A percentile compares a stretch with the other conserved stretches of the same genome.
Evolutionary conservation across 2,329 filamentous ascomycete genomes (phyloP).

Genomic region (Talaromyces marneffei): DNA sequence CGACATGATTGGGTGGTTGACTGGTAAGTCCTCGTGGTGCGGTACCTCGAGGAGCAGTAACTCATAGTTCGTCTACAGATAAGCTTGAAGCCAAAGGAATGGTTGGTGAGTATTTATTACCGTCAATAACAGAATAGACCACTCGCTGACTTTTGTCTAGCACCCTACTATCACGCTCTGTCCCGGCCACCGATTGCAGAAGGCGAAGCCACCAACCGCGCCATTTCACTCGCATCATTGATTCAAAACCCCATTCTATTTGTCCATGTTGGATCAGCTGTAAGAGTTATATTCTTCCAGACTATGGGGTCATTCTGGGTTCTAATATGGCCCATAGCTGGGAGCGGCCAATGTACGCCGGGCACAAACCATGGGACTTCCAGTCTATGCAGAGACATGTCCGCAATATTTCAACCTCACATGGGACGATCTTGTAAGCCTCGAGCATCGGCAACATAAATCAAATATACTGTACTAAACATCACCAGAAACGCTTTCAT

Average conservation of each 20-base stretch:
- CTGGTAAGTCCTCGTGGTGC: not conserved
- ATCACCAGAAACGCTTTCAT: not conserved
- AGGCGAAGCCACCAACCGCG: constrained; percentile 45
- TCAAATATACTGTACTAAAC: not conserved
- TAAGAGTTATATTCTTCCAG: not conserved
- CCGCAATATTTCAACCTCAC: constrained; percentile 55
- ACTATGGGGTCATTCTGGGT: not conserved
- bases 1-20: constrained; percentile 34
- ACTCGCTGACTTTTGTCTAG: not conserved
- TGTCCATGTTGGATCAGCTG: constrained; percentile 40
- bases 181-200: constrained; percentile 39
- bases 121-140: not conserved
- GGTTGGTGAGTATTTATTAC: not conserved
- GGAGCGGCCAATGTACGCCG: constrained; percentile 23
- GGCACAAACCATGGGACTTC: constrained; percentile 48
- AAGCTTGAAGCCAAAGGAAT: not conserved
- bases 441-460: not conserved
- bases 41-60: not conserved
- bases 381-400: constrained; percentile 54
- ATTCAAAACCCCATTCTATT: constrained; percentile 49
- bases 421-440: constrained; percentile 36
- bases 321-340: not conserved
- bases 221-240: constrained; percentile 46
- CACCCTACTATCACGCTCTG: constrained; percentile 28
- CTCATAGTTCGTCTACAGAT: not conserved